Base-by-base conservation (phyloP, 2,329 filamentous ascomycete species). In the Talaromyces amestolkiae region DNA sequence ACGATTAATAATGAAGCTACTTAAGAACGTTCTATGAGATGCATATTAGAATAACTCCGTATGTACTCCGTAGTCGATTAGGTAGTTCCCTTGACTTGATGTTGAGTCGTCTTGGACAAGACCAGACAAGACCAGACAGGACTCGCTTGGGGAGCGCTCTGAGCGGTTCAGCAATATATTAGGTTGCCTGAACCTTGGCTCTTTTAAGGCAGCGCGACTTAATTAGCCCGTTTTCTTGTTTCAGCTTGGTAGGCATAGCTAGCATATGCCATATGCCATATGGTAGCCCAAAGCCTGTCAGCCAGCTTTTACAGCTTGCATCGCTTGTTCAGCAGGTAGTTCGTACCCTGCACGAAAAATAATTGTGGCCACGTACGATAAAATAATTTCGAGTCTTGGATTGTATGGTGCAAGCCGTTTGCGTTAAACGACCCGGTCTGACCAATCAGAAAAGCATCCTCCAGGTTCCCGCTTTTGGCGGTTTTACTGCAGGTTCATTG, bases 71-170 rank as follows among this genome's bases (percentile, higher is more conserved):
- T 11, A 31, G 15, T 11, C 27, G 27, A 31, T 31, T 31, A 31
- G 27, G 1, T 33, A 33, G 15, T n/a, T 17, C 5, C 49, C 27
- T 15, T 54, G 51, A 22, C 27, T 33, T 35, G 35, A 54, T 54
- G 19, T 53, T 37, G 31, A 31, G 41, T 22, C 45, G 13, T 15
- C 17, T 61, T 41, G 6, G 27, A 31, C 27, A 31, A 7, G 31
- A 33, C 31, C 53, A 31, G 27, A 31, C 27, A 31, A 7, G 31
- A 33, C 31, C 58, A 61, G 41, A 47, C 33, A 22, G n/a, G 58
- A 17, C 60, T 62, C 60, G 60, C 60, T 62, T 54, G 58, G 47
- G 39, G 60, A n/a, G 60, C 35, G 33, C 60, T 53, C 60, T 54
- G 47, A 62, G 60, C 47, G 60, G 47, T 22, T 27, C 45, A 24